phyloP scores from a whole-genome alignment of 169 alveolate species.

The Cryptosporidium andersoni region DNA sequence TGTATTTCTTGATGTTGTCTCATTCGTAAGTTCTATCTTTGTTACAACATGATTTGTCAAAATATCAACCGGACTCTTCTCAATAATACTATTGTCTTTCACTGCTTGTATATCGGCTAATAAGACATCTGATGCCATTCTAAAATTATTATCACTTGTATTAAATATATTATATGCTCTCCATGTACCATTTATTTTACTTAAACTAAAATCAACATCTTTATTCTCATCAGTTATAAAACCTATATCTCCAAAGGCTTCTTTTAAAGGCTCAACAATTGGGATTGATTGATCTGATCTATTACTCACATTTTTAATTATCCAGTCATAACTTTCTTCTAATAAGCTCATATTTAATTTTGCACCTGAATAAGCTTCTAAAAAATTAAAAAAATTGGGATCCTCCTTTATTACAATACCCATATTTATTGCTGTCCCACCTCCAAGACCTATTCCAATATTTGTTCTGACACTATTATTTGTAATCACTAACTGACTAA shows the following conservation, averaged over 20 bases:
- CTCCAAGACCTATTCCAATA: constrained; percentile 76
- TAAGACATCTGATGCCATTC: constrained; percentile 62
- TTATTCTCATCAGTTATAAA: constrained; percentile 44
- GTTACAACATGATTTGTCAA: constrained; percentile 31
- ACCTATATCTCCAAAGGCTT: constrained; percentile 35
- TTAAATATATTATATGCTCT: constrained; percentile 51
- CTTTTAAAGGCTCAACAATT: constrained; percentile 59
- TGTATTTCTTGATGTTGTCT: not conserved
- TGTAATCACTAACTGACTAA: constrained; percentile 75
- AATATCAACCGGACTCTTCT: constrained; percentile 57
- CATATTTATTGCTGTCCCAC: constrained; percentile 79
- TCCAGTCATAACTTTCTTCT: constrained; percentile 66
- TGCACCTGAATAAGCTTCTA: constrained; percentile 69
- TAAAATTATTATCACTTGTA: constrained; percentile 45
- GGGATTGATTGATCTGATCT: constrained; percentile 58
- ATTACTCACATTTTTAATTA: constrained; percentile 39
- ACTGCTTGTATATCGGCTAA: constrained; percentile 37
- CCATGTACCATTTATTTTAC: constrained; percentile 60
- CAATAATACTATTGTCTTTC: constrained; percentile 26
- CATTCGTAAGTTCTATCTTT: constrained; percentile 28
- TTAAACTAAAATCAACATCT: constrained; percentile 48
- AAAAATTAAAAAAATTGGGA: constrained; percentile 67
- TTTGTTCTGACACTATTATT: constrained; percentile 76
- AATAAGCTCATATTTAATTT: constrained; percentile 54
- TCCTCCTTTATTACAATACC: constrained; percentile 77